Percentiles rank a stretch among this genome's conserved stretches.
phyloP scores from a whole-genome alignment of 2,329 filamentous ascomycete species.

The Aspergillus sp. region DNA sequence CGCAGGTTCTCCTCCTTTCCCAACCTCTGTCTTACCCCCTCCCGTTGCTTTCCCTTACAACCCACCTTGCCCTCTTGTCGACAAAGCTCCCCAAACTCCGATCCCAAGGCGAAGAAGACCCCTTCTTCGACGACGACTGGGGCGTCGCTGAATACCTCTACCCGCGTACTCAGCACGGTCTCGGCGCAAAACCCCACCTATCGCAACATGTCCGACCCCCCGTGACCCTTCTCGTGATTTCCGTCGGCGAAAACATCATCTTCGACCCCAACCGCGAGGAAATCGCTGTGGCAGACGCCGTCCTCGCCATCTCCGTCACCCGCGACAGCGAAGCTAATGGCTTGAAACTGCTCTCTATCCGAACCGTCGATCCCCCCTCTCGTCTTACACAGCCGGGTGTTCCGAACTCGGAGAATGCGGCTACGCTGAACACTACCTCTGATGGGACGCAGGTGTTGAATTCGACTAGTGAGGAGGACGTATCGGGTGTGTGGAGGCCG shows the following conservation, averaged over 20 bases:
- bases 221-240: conserved; percentile 84
- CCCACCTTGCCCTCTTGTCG: conserved; percentile 85
- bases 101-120: conserved; percentile 86
- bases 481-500: conserved; percentile 74
- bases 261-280: conserved; percentile 92
- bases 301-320: conserved; percentile 77
- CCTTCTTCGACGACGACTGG: conserved; percentile 98
- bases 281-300: conserved; percentile 84
- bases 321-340: conserved; percentile 31
- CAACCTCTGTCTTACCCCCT: conserved; percentile 88
- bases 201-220: conserved; percentile 59
- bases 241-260: conserved; percentile 80
- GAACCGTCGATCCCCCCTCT: conserved; percentile 71
- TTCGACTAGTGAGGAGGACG: conserved; percentile 53
- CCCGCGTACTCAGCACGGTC: conserved; percentile 39
- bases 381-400: conserved; percentile 67
- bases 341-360: conserved; percentile 62
- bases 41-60: conserved; percentile 85
- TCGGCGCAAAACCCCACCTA: conserved; percentile 13
- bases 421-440: conserved; percentile 40
- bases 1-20: conserved; percentile 85
- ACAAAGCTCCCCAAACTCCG: conserved; percentile 79
- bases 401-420: conserved; percentile 58
- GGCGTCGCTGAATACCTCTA: conserved; percentile 76
- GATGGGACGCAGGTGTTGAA: conserved; percentile 40